A percentile compares a stretch with the other conserved stretches of the same genome.
Conservation (phyloP, 1,284 basidiomycete genomes). For the Neotropicomus parvogracilis region DNA sequence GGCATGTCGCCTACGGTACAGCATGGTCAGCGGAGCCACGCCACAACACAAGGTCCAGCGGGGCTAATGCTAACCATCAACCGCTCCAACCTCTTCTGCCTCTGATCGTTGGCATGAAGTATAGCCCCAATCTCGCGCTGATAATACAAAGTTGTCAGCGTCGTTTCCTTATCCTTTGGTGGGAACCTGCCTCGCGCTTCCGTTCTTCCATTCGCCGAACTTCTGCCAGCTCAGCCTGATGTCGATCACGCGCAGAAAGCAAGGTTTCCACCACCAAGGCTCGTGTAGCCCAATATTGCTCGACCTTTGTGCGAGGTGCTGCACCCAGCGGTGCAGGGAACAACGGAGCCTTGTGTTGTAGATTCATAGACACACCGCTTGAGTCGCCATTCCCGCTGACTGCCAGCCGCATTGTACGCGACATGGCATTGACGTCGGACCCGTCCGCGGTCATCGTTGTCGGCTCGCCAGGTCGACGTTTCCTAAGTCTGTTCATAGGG, state of each 20-base stretch:
- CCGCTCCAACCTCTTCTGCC: conserved; percentile 46
- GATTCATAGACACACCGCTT: neutral
- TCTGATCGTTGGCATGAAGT: conserved; percentile 40
- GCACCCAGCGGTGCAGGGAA: conserved; percentile 14
- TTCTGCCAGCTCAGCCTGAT: conserved; percentile 45
- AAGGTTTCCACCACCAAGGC: conserved; percentile 59
- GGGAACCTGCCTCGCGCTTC: conserved; percentile 43
- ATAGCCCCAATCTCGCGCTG: conserved; percentile 44
- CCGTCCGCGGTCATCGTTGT: neutral
- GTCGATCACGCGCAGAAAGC: conserved; percentile 43
- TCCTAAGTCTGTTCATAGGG: conserved; percentile 28
- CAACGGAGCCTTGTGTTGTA: conserved; percentile 13
- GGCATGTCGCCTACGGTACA: conserved; percentile 39
- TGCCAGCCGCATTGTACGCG: conserved; percentile 34
- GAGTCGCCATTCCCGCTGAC: conserved; percentile 5
- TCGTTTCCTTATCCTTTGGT: neutral
- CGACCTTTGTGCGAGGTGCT: conserved; percentile 36
- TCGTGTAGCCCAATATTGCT: conserved; percentile 62
- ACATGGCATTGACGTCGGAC: conserved; percentile 11
- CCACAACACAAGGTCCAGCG: conserved; percentile 1
- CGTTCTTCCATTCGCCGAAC: conserved; percentile 40
- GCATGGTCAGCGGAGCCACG: conserved; percentile 16
- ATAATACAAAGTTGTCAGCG: conserved; percentile 1
- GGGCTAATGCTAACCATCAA: conserved; percentile 44
- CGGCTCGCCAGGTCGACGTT: conserved; percentile 17